These are phyloP conservation scores for Ramalina peruviana DNA, from an alignment of 495 filamentous ascomycete genomes.

Conservation along the genomic window DNA sequence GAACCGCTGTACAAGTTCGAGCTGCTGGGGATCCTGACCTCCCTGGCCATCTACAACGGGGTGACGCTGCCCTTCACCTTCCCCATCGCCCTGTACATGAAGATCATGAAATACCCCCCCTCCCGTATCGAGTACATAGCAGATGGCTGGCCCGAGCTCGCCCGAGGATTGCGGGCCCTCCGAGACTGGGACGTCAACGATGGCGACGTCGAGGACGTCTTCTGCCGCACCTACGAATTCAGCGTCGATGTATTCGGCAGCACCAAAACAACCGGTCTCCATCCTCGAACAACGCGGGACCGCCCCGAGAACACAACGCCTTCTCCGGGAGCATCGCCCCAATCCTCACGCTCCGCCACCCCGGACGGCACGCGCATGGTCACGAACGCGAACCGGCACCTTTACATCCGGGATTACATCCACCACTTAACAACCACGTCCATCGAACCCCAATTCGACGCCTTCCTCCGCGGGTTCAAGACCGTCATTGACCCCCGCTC, in stretches of 20 bases:
- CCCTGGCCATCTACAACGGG: slow-evolving; percentile 87
- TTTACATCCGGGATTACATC: slow-evolving; percentile 81
- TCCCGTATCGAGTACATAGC: slow-evolving; percentile 57
- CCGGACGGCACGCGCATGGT: slow-evolving; percentile 38
- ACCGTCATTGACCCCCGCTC: slow-evolving; percentile 56
- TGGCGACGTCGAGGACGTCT: slow-evolving; percentile 68
- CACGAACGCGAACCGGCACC: slow-evolving; percentile 59
- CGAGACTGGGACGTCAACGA: slow-evolving; percentile 51
- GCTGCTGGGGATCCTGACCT: slow-evolving; percentile 72
- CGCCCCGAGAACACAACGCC: neutral
- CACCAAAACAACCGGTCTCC: slow-evolving; percentile 42
- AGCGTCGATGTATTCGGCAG: slow-evolving; percentile 56
- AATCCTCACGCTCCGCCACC: too few species aligned
- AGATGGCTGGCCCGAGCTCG: slow-evolving; percentile 78
- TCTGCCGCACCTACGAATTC: slow-evolving; percentile 71
- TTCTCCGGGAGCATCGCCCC: slow-evolving; percentile 18
- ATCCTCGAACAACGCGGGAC: slow-evolving; percentile 12
- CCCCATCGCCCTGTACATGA: slow-evolving; percentile 69
- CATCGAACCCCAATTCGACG: slow-evolving; percentile 59
- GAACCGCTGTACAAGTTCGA: slow-evolving; percentile 85
- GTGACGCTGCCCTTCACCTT: slow-evolving; percentile 81
- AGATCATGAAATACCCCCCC: slow-evolving; percentile 51
- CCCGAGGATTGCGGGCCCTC: slow-evolving; percentile 54
- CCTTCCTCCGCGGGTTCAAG: slow-evolving; percentile 73
- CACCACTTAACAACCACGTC: slow-evolving; percentile 69